A percentile compares a stretch with the other conserved stretches of the same genome.
Conservation (phyloP, 441 rosid genomes). For the Isatis lusitanica region DNA sequence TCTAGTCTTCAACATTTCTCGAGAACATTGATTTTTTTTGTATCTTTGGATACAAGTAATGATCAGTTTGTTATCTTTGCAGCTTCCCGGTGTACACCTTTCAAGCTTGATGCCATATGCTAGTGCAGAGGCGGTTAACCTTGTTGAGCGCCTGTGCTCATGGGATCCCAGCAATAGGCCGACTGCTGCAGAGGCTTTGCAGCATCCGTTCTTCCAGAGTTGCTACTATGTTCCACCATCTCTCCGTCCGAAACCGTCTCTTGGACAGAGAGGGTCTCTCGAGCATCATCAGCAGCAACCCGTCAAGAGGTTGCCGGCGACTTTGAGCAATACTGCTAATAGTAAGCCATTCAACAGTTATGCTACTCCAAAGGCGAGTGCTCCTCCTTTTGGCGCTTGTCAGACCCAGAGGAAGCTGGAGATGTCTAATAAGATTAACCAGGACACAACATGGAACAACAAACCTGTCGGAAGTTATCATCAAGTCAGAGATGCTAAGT, state of each 20-base stretch:
- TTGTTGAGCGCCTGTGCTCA: slow-evolving; percentile 80
- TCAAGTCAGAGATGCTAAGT: slow-evolving; percentile 51
- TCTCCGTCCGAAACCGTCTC: slow-evolving; percentile 58
- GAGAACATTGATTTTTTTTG: not conserved
- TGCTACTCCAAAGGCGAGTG: slow-evolving; percentile 47
- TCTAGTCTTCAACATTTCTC: not conserved
- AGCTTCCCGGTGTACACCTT: slow-evolving; percentile 65
- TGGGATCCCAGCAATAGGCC: slow-evolving; percentile 96
- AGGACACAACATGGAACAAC: slow-evolving; percentile 58
- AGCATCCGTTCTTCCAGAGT: slow-evolving; percentile 93
- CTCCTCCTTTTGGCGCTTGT: slow-evolving; percentile 49
- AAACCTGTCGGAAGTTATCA: slow-evolving; percentile 42
- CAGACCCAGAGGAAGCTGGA: slow-evolving; percentile 62
- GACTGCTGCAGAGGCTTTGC: slow-evolving; percentile 79
- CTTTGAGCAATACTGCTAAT: slow-evolving; percentile 45
- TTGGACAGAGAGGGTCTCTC: slow-evolving; percentile 51
- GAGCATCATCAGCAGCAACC: slow-evolving; percentile 48
- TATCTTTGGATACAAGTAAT: not conserved
- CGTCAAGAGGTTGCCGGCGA: slow-evolving; percentile 49
- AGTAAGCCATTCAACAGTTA: slow-evolving; percentile 46
- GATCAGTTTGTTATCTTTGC: slow-evolving; percentile 31
- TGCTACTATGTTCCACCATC: slow-evolving; percentile 91
- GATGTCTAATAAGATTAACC: slow-evolving; percentile 54
- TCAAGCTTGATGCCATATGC: slow-evolving; percentile 70
- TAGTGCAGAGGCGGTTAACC: slow-evolving; percentile 69